Conservation (phyloP, 352 stramenopile species). For the Globisporangium uncinulatum region DNA sequence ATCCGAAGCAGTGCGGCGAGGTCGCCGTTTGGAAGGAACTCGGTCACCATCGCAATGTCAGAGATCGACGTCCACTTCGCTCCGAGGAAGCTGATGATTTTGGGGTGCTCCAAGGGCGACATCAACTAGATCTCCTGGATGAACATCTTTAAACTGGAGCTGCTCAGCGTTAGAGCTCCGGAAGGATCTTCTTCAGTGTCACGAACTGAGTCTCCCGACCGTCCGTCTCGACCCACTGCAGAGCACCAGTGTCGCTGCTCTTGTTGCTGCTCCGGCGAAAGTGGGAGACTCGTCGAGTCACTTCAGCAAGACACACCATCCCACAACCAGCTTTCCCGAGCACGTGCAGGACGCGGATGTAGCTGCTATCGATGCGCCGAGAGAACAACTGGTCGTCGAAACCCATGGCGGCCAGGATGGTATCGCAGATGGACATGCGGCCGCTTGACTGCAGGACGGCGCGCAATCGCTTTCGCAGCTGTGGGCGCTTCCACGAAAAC, state of each 20-base stretch:
- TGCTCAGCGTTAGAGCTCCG: conserved; percentile 60
- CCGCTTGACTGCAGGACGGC: no score
- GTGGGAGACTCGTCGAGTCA: conserved; percentile 2
- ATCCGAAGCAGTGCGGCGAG: conserved; percentile 61
- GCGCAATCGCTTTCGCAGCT: no score
- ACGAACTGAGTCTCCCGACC: conserved; percentile 12
- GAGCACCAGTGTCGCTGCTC: conserved; percentile 32
- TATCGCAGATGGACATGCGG: conserved; percentile 3
- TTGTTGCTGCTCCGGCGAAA: conserved; percentile 16
- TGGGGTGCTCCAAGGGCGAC: conserved; percentile 65
- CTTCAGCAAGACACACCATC: conserved; percentile 11
- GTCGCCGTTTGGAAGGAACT: conserved; percentile 79
- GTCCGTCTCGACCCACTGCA: no score
- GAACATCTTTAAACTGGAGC: conserved; percentile 58
- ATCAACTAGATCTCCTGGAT: conserved; percentile 83
- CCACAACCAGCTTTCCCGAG: conserved; percentile 18
- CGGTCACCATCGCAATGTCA: conserved; percentile 74
- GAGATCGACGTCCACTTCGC: conserved; percentile 81
- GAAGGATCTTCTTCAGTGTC: conserved; percentile 81
- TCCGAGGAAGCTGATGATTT: conserved; percentile 76
- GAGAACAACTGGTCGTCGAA: conserved; percentile 16
- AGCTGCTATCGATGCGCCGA: conserved; percentile 50
- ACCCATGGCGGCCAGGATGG: conserved; percentile 12
- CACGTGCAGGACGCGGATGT: conserved; percentile 69
- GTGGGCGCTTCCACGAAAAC: no score